A percentile compares a stretch with the other conserved stretches of the same genome.
These are phyloP conservation scores for Phytophthora meadii DNA, from an alignment of 352 stramenopile genomes.

Conservation along the genomic window DNA sequence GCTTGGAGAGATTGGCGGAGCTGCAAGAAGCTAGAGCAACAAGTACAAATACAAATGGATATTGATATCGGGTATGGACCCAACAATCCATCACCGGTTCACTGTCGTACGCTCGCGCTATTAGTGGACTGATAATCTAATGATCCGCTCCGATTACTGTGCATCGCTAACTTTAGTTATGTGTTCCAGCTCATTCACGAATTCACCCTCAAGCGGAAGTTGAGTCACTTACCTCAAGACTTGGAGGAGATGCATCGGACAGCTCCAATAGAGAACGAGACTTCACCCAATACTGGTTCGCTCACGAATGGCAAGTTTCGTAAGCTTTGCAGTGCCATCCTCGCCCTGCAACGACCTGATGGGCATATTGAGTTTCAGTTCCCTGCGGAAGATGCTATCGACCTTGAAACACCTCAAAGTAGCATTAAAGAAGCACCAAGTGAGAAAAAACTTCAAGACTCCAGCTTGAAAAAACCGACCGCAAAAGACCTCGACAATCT, in stretches of 20 bases:
- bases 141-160: constrained; percentile 6
- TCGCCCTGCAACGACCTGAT: constrained; percentile 29
- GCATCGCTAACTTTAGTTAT: constrained; percentile 12
- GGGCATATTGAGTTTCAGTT: constrained; percentile 56
- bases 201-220: neutral
- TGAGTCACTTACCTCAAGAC: no score
- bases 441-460: neutral
- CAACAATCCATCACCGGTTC: neutral
- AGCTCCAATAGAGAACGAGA: constrained; percentile 5
- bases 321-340: constrained; percentile 18
- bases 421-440: neutral
- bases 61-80: no score
- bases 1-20: no score
- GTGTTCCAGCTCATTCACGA: constrained; percentile 3
- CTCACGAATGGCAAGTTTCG: constrained; percentile 18
- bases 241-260: constrained; percentile 8
- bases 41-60: no score
- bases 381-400: constrained; percentile 36
- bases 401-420: constrained; percentile 16
- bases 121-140: constrained; percentile 7
- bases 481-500: neutral
- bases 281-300: neutral
- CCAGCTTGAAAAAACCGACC: neutral
- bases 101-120: neutral
- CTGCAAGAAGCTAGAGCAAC: no score